Evolutionary conservation across 2,329 filamentous ascomycete genomes (phyloP), one percentile per base, ranked within the genome.

Genomic region (Alternaria sp.): DNA sequence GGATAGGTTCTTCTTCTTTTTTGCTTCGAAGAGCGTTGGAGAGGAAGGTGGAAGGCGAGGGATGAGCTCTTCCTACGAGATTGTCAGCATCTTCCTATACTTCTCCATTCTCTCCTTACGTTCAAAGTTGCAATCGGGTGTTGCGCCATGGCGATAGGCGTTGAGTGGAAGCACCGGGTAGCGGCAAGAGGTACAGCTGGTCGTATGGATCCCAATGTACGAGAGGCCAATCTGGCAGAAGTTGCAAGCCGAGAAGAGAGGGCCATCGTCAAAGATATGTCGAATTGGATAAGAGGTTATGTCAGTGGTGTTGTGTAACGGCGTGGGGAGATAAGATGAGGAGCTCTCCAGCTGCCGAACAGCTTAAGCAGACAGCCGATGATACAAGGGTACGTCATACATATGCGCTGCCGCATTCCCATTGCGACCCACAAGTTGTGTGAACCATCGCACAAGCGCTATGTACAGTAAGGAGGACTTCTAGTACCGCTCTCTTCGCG

Each of bases 21-120:
- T 97, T 67, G 91, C 92, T 36, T 88, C 85, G 81, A 96, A 96
- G 65, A 97, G 90, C 6, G 88, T 87, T 64, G 86, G 84, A 11
- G 91, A 90, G 68, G 91, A 89, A 22, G 84, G 78, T 3, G 93
- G 92, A 43, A 97, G 89, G 68, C 88, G 86, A 65, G 87, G 85
- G 61, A 86, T 84, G 64, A 93, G 85, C 32, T 89, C 87, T 59
- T 86, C 83, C 90, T 92, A 27, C 38, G 14, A 9, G 9, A 12
- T 6, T 9, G 22, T 74, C 18, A 77, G 69, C 40, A 27, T 25
- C 7, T 25, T 32, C 9, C 14, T 18, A 32, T 14, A 27, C 14
- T 2, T 2, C 12, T 44, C 10, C 10, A 25, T 7, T 22, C 6
- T n/a, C 2, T 30, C 38, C 45, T 44, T 60, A 79, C 78, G 62